These are phyloP conservation scores for Paraphaeosphaeria sporulosa DNA, from an alignment of 2,329 filamentous ascomycete species.

Conservation along the genomic window DNA sequence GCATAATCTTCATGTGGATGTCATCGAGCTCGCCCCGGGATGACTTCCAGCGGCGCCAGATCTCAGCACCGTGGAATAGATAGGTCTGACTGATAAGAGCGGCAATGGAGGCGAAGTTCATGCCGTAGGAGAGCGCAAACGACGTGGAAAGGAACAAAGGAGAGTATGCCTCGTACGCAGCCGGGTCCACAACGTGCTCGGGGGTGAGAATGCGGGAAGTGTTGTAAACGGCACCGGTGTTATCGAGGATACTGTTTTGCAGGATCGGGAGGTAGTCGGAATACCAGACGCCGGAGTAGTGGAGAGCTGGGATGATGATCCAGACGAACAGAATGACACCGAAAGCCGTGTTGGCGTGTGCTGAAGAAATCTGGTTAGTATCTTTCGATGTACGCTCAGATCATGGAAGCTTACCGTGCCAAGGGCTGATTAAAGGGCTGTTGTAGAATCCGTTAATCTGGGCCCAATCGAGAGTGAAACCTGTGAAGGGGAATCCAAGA, in stretches of 20 bases:
- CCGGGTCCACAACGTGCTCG: constrained; percentile 78
- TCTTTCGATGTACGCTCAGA: constrained; percentile 80
- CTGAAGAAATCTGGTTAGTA: constrained; percentile 73
- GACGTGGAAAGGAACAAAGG: constrained; percentile 86
- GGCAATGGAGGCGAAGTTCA: constrained; percentile 84
- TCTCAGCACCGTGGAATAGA: constrained; percentile 68
- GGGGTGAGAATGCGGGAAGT: constrained; percentile 80
- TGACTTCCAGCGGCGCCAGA: constrained; percentile 68
- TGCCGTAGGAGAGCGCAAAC: constrained; percentile 84
- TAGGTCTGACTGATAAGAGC: constrained; percentile 68
- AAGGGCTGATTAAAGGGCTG: constrained; percentile 8
- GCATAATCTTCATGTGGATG: constrained; percentile 62
- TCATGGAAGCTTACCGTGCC: neutral
- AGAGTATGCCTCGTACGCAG: constrained; percentile 81
- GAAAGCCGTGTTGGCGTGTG: neutral
- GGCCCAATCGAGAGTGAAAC: constrained; percentile 89
- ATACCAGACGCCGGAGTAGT: constrained; percentile 81
- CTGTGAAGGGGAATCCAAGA: constrained; percentile 83
- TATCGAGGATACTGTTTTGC: constrained; percentile 85
- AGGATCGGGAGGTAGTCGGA: constrained; percentile 87
- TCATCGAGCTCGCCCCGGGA: constrained; percentile 62
- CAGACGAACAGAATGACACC: constrained; percentile 30
- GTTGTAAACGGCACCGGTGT: constrained; percentile 79
- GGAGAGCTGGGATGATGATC: neutral
- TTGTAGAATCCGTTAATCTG: constrained; percentile 81